Conservation (phyloP, 2,329 filamentous ascomycete species). For the Penicillium sp. region DNA sequence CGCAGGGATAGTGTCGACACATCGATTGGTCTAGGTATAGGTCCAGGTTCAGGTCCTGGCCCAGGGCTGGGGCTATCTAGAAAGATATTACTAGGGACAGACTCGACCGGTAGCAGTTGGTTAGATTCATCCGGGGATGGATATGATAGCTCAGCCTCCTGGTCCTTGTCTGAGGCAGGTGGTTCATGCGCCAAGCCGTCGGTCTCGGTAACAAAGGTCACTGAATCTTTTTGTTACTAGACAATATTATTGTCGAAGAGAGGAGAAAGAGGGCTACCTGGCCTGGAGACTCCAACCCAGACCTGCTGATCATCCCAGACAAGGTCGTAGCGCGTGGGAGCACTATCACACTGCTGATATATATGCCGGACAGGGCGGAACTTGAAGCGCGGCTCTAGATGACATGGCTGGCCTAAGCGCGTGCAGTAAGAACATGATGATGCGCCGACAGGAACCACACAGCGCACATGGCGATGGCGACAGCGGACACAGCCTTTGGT, state of each 20-base stretch:
- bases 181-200: background rate
- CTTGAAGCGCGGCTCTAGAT: constrained; percentile 30
- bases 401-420: constrained; percentile 26
- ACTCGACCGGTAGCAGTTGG: background rate
- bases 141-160: constrained; percentile 1
- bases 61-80: constrained; percentile 15
- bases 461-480: constrained; percentile 34
- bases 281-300: constrained; percentile 29
- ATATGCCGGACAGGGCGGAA: constrained; percentile 32
- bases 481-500: constrained; percentile 29
- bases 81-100: constrained; percentile 1
- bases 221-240: constrained; percentile 1
- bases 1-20: constrained; percentile 21
- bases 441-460: constrained; percentile 25
- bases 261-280: constrained; percentile 22
- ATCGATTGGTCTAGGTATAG: constrained; percentile 12
- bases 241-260: background rate
- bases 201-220: constrained; percentile 1
- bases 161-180: constrained; percentile 3
- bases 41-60: too few species aligned
- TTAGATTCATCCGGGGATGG: constrained; percentile 5
- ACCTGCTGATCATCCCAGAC: constrained; percentile 28
- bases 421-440: constrained; percentile 27
- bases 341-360: constrained; percentile 28
- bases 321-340: constrained; percentile 25